Conservation (phyloP, 2,329 filamentous ascomycete genomes). For the Trichophyton mentagrophytes region DNA sequence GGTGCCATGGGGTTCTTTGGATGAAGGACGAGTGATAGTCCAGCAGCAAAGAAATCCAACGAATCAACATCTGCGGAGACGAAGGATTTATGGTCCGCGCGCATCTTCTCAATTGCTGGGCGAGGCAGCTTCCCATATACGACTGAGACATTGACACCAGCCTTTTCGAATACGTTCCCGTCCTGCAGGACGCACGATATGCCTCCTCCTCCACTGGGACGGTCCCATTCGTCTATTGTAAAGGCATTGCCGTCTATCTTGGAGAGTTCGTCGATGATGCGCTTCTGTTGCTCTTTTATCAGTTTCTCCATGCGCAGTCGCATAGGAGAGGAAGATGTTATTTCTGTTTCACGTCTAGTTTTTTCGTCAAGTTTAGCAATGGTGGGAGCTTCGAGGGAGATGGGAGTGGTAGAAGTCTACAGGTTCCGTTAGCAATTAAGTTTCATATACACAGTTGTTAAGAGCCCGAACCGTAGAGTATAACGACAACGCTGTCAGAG, state of each 20-base stretch:
- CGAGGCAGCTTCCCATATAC: conserved; percentile 86
- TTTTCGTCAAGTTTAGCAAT: conserved; percentile 78
- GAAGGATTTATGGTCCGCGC: conserved; percentile 84
- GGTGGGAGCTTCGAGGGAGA: conserved; percentile 33
- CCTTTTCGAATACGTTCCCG: conserved; percentile 95
- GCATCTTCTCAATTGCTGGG: conserved; percentile 82
- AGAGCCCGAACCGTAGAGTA: background rate
- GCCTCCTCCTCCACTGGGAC: conserved; percentile 79
- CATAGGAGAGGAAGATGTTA: conserved; percentile 77
- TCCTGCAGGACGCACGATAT: conserved; percentile 92
- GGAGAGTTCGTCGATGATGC: conserved; percentile 73
- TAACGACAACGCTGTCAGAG: conserved; percentile 1
- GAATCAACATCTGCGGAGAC: conserved; percentile 62
- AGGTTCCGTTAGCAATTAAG: background rate
- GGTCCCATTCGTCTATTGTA: conserved; percentile 70
- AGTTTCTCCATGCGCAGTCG: conserved; percentile 94
- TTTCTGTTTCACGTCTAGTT: conserved; percentile 62
- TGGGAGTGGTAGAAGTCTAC: conserved; percentile 2
- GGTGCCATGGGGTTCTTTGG: conserved; percentile 93
- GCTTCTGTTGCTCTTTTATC: conserved; percentile 81
- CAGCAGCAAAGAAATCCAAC: conserved; percentile 89
- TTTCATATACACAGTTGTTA: background rate
- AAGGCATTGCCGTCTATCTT: conserved; percentile 74
- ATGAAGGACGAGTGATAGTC: conserved; percentile 84
- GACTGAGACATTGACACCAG: conserved; percentile 84